Conservation (phyloP, 441 rosid genomes). For the Oxalis stricta region DNA sequence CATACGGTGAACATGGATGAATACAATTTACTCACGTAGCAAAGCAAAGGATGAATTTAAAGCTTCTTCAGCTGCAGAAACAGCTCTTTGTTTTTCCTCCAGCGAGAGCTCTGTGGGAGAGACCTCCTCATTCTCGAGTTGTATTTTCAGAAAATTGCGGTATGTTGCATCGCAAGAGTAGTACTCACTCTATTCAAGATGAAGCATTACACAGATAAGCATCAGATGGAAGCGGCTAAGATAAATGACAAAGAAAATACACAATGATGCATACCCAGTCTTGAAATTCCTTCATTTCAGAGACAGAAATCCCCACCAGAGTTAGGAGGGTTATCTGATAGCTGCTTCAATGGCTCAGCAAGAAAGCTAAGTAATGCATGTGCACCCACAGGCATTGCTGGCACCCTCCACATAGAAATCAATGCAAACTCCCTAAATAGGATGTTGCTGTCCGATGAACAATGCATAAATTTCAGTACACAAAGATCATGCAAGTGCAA, state of each 20-base stretch:
- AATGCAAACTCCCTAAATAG: conserved; percentile 88
- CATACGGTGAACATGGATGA: neutral
- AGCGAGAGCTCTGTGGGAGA: conserved; percentile 49
- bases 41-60: conserved; percentile 48
- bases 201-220: neutral
- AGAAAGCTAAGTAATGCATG: conserved; percentile 82
- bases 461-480: neutral
- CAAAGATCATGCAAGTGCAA: neutral
- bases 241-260: conserved; percentile 1
- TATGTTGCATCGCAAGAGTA: conserved; percentile 94
- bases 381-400: conserved; percentile 95
- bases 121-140: conserved; percentile 64
- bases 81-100: conserved; percentile 66
- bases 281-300: conserved; percentile 79
- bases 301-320: conserved; percentile 54
- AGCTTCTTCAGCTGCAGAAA: conserved; percentile 56
- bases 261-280: conserved; percentile 65
- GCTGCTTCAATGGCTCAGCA: conserved; percentile 97
- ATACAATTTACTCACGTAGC: conserved; percentile 42
- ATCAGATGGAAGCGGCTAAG: neutral
- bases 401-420: conserved; percentile 98
- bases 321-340: conserved; percentile 53
- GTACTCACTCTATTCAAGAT: conserved; percentile 55
- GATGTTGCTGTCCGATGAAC: conserved; percentile 49
- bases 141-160: conserved; percentile 88